phyloP scores from a whole-genome alignment of 23 red algal genomes.

The Cyanidioschyzon merolae region DNA sequence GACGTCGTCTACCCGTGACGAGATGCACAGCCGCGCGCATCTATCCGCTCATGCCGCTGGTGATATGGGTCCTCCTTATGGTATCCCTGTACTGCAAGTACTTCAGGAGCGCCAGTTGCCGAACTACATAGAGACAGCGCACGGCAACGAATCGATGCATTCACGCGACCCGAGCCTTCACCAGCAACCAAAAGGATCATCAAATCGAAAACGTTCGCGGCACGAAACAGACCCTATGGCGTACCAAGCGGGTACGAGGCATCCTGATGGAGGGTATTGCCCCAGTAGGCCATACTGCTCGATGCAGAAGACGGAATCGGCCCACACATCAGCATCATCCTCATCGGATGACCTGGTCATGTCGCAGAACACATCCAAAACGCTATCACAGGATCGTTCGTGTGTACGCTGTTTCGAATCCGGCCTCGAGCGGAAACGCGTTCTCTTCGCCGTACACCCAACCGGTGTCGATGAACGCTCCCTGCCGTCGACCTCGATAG shows the following conservation, averaged over 20 bases:
- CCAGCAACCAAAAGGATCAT: background rate
- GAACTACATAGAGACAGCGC: background rate
- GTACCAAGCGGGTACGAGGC: background rate
- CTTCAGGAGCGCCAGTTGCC: background rate
- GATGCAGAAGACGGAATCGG: background rate
- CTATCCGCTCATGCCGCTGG: background rate
- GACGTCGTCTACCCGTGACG: background rate
- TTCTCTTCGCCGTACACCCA: background rate
- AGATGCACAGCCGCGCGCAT: background rate
- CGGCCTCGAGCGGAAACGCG: background rate
- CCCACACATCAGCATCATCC: background rate
- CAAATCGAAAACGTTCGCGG: background rate
- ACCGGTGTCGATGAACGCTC: too few relatives aligned
- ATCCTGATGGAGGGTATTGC: background rate
- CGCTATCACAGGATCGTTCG: background rate
- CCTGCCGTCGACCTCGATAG: too few relatives aligned
- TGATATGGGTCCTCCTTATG: background rate
- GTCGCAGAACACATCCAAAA: background rate
- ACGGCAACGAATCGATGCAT: background rate
- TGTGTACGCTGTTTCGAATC: too few relatives aligned
- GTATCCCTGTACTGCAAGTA: background rate
- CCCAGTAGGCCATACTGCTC: background rate
- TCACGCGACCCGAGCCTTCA: too few relatives aligned
- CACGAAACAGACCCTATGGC: background rate
- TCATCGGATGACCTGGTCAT: background rate